Conservation (phyloP, 2,329 filamentous ascomycete species). For the Atkinsonella texensis region DNA sequence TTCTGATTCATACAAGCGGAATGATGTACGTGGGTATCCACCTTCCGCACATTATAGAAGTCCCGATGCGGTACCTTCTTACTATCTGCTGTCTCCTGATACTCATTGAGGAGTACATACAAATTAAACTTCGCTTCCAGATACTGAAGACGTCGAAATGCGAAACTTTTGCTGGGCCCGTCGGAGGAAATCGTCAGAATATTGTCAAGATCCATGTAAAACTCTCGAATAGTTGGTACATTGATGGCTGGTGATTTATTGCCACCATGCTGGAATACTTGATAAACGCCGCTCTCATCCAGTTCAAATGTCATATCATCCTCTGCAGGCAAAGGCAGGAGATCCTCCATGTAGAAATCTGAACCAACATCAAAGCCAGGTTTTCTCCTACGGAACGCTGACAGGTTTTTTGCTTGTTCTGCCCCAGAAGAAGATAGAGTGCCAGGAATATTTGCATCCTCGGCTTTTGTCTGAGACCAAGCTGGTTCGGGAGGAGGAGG, state of each 20-base stretch:
- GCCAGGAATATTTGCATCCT: constrained; percentile 10
- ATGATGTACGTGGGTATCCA: constrained; percentile 97
- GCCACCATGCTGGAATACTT: constrained; percentile 67
- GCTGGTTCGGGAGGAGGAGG: constrained; percentile 84
- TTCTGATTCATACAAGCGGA: constrained; percentile 99
- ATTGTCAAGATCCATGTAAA: constrained; percentile 86
- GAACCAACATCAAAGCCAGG: constrained; percentile 83
- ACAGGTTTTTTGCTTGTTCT: constrained; percentile 9
- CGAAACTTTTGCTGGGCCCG: constrained; percentile 92
- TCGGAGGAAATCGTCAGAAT: constrained; percentile 86
- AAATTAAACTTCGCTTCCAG: constrained; percentile 95
- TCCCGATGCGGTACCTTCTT: constrained; percentile 96
- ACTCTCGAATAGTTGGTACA: constrained; percentile 89
- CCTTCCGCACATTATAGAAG: constrained; percentile 98
- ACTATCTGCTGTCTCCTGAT: constrained; percentile 94
- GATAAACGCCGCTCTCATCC: constrained; percentile 78
- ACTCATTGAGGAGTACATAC: constrained; percentile 87
- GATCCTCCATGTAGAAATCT: constrained; percentile 75
- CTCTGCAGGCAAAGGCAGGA: constrained; percentile 58
- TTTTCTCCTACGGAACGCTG: constrained; percentile 54
- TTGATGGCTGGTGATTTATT: constrained; percentile 59
- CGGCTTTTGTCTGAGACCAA: constrained; percentile 41
- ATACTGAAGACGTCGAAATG: constrained; percentile 87
- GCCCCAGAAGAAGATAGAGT: neutral
- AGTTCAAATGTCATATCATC: constrained; percentile 66